A percentile compares a stretch with the other conserved stretches of the same genome.
Evolutionary conservation across 2,329 filamentous ascomycete genomes (phyloP).

Genomic region (Tolypocladium paradoxum): DNA sequence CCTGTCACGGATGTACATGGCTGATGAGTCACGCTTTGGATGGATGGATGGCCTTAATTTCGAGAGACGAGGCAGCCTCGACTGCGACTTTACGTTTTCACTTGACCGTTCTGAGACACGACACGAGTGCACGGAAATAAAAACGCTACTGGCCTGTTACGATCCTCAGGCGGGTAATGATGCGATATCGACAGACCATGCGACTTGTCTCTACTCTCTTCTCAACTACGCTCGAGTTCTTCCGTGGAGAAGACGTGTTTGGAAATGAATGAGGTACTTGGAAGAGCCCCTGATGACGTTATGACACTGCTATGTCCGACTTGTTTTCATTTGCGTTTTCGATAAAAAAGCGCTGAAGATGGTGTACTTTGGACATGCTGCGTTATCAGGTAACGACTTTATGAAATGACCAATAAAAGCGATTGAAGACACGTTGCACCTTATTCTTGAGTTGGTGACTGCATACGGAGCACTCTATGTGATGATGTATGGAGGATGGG

Average conservation of each 20-base stretch:
- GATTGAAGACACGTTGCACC: constrained; percentile 6
- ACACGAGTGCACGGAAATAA: constrained; percentile 19
- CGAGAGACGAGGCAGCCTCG: constrained; percentile 13
- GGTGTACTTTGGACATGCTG: constrained; percentile 22
- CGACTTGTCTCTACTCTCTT: constrained; percentile 11
- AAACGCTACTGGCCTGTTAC: constrained; percentile 24
- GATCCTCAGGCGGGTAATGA: constrained; percentile 23
- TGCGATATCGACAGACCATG: constrained; percentile 13
- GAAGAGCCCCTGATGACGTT: constrained; percentile 20
- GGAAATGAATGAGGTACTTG: constrained; percentile 14
- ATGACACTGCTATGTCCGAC: constrained; percentile 17
- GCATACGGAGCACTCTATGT: background rate
- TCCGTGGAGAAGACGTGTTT: constrained; percentile 10
- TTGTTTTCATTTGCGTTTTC: constrained; percentile 12
- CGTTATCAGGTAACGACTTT: constrained; percentile 28
- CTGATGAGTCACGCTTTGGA: constrained; percentile 34
- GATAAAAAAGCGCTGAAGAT: constrained; percentile 18
- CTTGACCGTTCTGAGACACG: constrained; percentile 16
- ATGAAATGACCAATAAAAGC: constrained; percentile 30
- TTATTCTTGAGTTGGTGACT: background rate
- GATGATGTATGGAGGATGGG: background rate
- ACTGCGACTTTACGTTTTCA: constrained; percentile 9
- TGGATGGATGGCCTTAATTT: constrained; percentile 23
- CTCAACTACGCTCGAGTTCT: constrained; percentile 6
- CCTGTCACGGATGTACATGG: constrained; percentile 28